Conservation (phyloP, 306 rosid species). For the Quercus gilva region DNA sequence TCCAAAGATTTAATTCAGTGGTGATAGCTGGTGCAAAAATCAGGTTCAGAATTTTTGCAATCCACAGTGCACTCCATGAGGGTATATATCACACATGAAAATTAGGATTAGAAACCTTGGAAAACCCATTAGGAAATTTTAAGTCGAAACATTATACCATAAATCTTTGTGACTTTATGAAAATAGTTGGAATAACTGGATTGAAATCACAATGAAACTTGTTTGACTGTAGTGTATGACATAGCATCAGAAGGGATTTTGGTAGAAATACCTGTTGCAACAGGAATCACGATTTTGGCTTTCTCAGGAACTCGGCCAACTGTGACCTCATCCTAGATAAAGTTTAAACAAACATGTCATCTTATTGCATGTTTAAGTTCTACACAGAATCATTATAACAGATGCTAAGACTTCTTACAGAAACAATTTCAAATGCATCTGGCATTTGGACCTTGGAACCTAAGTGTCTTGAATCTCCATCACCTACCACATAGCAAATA, state of each 20-base stretch:
- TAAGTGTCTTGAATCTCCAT: conserved; percentile 77
- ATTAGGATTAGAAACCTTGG: not conserved
- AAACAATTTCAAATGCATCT: conserved; percentile 69
- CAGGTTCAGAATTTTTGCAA: not conserved
- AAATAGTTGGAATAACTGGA: not conserved
- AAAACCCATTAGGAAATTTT: not conserved
- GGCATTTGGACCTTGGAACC: conserved; percentile 82
- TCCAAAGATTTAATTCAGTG: conserved; percentile 2
- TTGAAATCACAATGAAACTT: not conserved
- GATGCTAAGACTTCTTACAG: conserved; percentile 56
- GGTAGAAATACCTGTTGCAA: conserved; percentile 73
- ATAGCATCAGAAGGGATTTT: not conserved
- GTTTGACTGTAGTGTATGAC: not conserved
- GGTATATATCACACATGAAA: not conserved
- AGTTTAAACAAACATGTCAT: conserved; percentile 17
- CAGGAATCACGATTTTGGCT: conserved; percentile 83
- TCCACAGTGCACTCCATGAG: not conserved
- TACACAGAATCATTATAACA: conserved; percentile 1
- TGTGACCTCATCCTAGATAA: conserved; percentile 57
- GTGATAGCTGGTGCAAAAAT: not conserved
- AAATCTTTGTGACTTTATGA: not conserved
- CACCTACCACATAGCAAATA: conserved; percentile 53
- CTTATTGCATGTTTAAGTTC: conserved; percentile 13
- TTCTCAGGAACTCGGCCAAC: conserved; percentile 88
- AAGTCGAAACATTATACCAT: not conserved